These are phyloP conservation scores for Neoscytalidium dimidiatum DNA, from an alignment of 2,329 filamentous ascomycete species.

Conservation along the genomic window DNA sequence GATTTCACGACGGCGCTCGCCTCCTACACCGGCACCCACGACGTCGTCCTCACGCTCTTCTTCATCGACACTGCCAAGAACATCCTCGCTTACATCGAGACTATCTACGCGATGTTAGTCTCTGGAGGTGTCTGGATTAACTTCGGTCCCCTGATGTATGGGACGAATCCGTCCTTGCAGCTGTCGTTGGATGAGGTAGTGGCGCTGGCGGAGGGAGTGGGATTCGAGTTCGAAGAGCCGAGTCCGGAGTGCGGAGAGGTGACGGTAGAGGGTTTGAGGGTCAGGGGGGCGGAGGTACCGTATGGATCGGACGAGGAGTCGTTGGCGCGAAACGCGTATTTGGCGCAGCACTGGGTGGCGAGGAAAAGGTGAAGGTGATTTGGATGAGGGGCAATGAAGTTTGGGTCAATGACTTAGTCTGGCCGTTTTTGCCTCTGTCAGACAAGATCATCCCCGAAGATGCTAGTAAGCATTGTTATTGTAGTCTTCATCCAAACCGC, in stretches of 20 bases:
- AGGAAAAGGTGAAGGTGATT: slow-evolving; percentile 24
- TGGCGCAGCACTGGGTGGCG: slow-evolving; percentile 58
- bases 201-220: slow-evolving; percentile 49
- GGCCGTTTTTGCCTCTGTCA: too few relatives aligned
- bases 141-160: slow-evolving; percentile 58
- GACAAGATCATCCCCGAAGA: too few relatives aligned
- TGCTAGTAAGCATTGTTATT: too few relatives aligned
- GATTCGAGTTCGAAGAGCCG: slow-evolving; percentile 54
- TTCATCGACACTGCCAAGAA: slow-evolving; percentile 64
- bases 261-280: slow-evolving; percentile 43
- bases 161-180: slow-evolving; percentile 40
- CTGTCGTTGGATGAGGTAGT: slow-evolving; percentile 58
- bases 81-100: slow-evolving; percentile 57
- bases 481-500: too few relatives aligned
- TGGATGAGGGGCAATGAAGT: slow-evolving; percentile 7
- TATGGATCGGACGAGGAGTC: slow-evolving; percentile 57
- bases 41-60: slow-evolving; percentile 58
- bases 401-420: too few relatives aligned
- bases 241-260: slow-evolving; percentile 43
- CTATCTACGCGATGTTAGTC: slow-evolving; percentile 51
- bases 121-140: slow-evolving; percentile 58
- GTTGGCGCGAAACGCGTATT: slow-evolving; percentile 56
- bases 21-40: slow-evolving; percentile 36
- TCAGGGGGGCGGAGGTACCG: slow-evolving; percentile 47
- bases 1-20: slow-evolving; percentile 54